Conservation (phyloP, 2,329 filamentous ascomycete genomes). For the Emydomyces testavorans region DNA sequence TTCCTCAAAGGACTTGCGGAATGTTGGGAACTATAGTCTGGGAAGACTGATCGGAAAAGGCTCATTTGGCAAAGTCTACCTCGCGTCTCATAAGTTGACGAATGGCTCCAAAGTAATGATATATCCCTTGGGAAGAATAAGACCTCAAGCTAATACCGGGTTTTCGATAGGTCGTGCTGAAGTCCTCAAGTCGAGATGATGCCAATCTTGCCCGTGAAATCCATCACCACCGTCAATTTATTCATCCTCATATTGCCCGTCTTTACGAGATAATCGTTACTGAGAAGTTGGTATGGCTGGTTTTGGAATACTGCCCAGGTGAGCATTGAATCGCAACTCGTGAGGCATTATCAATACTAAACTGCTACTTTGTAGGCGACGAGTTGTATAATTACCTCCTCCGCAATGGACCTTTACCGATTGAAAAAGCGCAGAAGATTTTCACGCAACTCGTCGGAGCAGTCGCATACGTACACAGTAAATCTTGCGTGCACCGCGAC, state of each 20-base stretch:
- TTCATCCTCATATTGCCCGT: slow-evolving; percentile 92
- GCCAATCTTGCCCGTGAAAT: slow-evolving; percentile 94
- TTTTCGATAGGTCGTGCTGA: slow-evolving; percentile 71
- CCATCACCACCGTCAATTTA: slow-evolving; percentile 94
- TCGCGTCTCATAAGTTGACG: slow-evolving; percentile 91
- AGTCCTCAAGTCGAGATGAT: slow-evolving; percentile 92
- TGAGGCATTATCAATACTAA: slow-evolving; percentile 8
- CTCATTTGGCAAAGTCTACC: slow-evolving; percentile 95
- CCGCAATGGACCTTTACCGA: slow-evolving; percentile 68
- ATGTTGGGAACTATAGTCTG: slow-evolving; percentile 88
- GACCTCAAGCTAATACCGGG: slow-evolving; percentile 9
- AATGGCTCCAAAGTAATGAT: slow-evolving; percentile 83
- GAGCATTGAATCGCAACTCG: slow-evolving; percentile 23
- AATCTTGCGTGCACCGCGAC: slow-evolving; percentile 92
- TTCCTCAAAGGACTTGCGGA: slow-evolving; percentile 76
- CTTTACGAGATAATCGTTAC: slow-evolving; percentile 98
- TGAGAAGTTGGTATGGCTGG: slow-evolving; percentile 87
- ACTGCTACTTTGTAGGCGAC: slow-evolving; percentile 50
- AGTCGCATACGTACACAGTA: slow-evolving; percentile 86
- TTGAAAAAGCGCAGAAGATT: slow-evolving; percentile 82
- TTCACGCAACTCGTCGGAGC: slow-evolving; percentile 93
- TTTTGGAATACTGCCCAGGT: slow-evolving; percentile 92
- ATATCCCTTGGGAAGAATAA: not conserved
- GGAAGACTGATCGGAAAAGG: slow-evolving; percentile 91
- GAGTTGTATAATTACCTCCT: slow-evolving; percentile 95